Conservation (phyloP, 306 rosid genomes). For the Prunus davidiana region DNA sequence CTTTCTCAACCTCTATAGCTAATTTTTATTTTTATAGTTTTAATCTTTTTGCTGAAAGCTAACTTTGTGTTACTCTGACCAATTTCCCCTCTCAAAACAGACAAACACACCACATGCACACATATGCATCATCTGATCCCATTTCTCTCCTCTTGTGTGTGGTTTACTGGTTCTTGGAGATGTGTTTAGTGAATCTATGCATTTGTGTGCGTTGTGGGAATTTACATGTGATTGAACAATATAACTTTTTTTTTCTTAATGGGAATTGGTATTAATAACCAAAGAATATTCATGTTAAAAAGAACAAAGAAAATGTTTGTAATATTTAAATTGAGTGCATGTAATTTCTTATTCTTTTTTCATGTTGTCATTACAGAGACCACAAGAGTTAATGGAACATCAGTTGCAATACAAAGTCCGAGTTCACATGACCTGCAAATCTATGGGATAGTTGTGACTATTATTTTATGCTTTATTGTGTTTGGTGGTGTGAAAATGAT, state of each 20-base stretch:
- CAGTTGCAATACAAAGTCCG: constrained; percentile 52
- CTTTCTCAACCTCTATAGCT: no score
- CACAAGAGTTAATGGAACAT: constrained; percentile 70
- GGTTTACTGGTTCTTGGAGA: not conserved
- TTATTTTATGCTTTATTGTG: constrained; percentile 86
- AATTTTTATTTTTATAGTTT: no score
- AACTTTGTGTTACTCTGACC: not conserved
- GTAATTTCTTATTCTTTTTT: constrained; percentile 15
- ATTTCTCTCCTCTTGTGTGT: not conserved
- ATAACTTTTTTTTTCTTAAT: not conserved
- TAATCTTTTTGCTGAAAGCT: no score
- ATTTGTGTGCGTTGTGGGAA: not conserved
- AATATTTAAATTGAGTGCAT: not conserved
- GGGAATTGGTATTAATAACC: not conserved
- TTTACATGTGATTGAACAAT: not conserved
- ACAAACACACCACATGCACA: not conserved
- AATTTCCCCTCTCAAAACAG: not conserved
- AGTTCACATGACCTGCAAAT: constrained; percentile 94
- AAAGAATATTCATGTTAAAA: not conserved
- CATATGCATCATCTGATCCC: not conserved
- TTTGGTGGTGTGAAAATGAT: constrained; percentile 99
- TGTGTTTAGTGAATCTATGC: not conserved
- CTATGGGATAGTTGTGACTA: constrained; percentile 93
- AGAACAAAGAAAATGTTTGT: not conserved
- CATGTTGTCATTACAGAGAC: constrained; percentile 61